phyloP scores from a whole-genome alignment of 2,329 filamentous ascomycete species.

The Pezicula radicicola region DNA sequence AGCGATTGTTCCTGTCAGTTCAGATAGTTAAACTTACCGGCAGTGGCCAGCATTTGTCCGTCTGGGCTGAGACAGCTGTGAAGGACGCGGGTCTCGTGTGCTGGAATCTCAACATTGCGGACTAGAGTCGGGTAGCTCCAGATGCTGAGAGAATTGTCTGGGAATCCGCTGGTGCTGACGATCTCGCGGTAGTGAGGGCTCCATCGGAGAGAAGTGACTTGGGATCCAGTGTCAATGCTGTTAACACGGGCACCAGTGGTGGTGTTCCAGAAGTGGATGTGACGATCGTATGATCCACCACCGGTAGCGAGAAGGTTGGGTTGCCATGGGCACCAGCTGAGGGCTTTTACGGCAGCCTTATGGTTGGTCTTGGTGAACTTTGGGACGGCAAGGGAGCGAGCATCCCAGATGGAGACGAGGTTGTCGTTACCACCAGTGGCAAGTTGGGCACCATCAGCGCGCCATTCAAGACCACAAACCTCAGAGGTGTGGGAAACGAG shows the following conservation, averaged over 20 bases:
- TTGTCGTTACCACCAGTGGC: slow-evolving; percentile 99
- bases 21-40: slow-evolving; percentile 50
- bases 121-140: slow-evolving; percentile 98
- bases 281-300: slow-evolving; percentile 91
- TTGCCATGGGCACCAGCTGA: slow-evolving; percentile 99
- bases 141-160: slow-evolving; percentile 98
- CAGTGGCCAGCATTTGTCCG: slow-evolving; percentile 95
- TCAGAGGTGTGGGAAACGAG: slow-evolving; percentile 96
- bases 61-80: slow-evolving; percentile 97
- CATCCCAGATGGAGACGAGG: slow-evolving; percentile 98
- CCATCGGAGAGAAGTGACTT: slow-evolving; percentile 96
- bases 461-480: slow-evolving; percentile 97
- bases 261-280: slow-evolving; percentile 99
- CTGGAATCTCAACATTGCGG: slow-evolving; percentile 96
- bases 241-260: slow-evolving; percentile 96
- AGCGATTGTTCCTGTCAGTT: slow-evolving; percentile 20
- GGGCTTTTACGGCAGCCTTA: slow-evolving; percentile 96
- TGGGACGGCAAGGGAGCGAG: slow-evolving; percentile 84
- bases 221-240: slow-evolving; percentile 97
- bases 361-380: slow-evolving; percentile 99
- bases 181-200: slow-evolving; percentile 97
- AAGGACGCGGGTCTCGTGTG: slow-evolving; percentile 92
- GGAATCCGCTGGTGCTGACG: slow-evolving; percentile 94
- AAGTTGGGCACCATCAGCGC: slow-evolving; percentile 91
- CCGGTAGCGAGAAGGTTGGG: slow-evolving; percentile 95